Conservation (phyloP, 176 grass and related monocot species). For the Thalia dealbata region DNA sequence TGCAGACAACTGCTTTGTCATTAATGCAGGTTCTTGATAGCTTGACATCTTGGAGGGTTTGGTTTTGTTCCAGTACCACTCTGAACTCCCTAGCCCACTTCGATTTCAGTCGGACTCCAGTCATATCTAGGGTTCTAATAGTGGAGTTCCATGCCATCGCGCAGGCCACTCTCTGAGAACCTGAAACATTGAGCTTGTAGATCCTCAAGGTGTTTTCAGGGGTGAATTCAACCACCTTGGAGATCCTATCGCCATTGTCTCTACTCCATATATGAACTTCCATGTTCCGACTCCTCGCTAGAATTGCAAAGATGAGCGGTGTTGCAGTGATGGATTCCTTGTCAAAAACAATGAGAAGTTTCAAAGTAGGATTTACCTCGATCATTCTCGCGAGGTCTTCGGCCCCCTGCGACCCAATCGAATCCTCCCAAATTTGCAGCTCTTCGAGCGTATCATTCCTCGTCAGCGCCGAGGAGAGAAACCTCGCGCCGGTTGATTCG, state of each 20-base stretch:
- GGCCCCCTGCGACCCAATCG: conserved; percentile 60
- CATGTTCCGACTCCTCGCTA: conserved; percentile 54
- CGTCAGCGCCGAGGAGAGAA: conserved; percentile 67
- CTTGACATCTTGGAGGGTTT: conserved; percentile 47
- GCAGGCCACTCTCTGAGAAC: conserved; percentile 45
- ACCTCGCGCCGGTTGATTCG: conserved; percentile 35
- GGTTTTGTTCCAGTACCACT: conserved; percentile 60
- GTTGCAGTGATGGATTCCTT: conserved; percentile 51
- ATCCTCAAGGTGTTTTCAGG: conserved; percentile 59
- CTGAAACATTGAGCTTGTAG: conserved; percentile 42
- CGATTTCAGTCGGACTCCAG: conserved; percentile 50
- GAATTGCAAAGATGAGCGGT: conserved; percentile 62
- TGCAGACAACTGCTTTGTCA: conserved; percentile 69
- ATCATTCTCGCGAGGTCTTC: conserved; percentile 88
- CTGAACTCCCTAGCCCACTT: conserved; percentile 79
- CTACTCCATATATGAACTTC: conserved; percentile 82
- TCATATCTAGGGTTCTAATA: conserved; percentile 58
- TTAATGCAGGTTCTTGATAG: conserved; percentile 53
- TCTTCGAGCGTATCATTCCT: conserved; percentile 68
- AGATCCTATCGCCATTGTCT: conserved; percentile 10
- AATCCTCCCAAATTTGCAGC: conserved; percentile 80
- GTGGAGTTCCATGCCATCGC: conserved; percentile 76
- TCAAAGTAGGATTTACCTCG: conserved; percentile 68
- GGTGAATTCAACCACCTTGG: conserved; percentile 64
- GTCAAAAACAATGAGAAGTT: conserved; percentile 60